phyloP scores from a whole-genome alignment of 139 green algal species.

The Prasinococcaceae sp. region DNA sequence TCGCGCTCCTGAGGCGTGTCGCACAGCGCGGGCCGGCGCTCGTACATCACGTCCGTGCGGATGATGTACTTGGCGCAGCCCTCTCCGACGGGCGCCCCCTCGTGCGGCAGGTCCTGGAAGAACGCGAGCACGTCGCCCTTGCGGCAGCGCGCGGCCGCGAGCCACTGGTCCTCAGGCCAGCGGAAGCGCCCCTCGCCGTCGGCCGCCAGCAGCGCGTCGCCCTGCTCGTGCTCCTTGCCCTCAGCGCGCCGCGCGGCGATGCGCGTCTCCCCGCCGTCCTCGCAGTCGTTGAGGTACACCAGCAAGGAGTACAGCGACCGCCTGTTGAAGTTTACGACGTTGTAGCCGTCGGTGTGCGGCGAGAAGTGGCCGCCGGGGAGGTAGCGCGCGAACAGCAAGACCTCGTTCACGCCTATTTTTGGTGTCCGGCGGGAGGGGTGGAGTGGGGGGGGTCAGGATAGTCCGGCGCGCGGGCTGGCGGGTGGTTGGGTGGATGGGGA shows the following conservation, averaged over 20 bases:
- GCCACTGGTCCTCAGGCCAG: slow-evolving; percentile 12
- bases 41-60: slow-evolving; percentile 25
- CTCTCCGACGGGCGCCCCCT: slow-evolving; percentile 16
- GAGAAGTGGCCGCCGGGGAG: slow-evolving; percentile 15
- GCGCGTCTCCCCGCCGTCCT: slow-evolving; percentile 12
- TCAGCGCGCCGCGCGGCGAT: slow-evolving; percentile 7
- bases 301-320: slow-evolving; percentile 19
- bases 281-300: slow-evolving; percentile 23
- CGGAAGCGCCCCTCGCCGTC: slow-evolving; percentile 1
- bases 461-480: not conserved
- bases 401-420: slow-evolving; percentile 10
- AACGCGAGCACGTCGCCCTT: slow-evolving; percentile 11
- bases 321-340: slow-evolving; percentile 21
- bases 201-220: not conserved
- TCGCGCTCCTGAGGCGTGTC: slow-evolving; percentile 1
- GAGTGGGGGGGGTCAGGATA: not conserved
- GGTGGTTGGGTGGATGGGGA: not conserved
- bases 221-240: not conserved
- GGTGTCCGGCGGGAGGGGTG: not conserved
- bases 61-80: slow-evolving; percentile 17
- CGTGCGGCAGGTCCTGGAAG: slow-evolving; percentile 18
- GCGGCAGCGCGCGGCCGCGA: not conserved
- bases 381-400: slow-evolving; percentile 20
- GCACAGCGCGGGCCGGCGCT: slow-evolving; percentile 1
- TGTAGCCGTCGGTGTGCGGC: slow-evolving; percentile 22